Evolutionary conservation across 2,329 filamentous ascomycete genomes (phyloP), one percentile per base, ranked within the genome.

Genomic region (Raffaelea ambrosiae): DNA sequence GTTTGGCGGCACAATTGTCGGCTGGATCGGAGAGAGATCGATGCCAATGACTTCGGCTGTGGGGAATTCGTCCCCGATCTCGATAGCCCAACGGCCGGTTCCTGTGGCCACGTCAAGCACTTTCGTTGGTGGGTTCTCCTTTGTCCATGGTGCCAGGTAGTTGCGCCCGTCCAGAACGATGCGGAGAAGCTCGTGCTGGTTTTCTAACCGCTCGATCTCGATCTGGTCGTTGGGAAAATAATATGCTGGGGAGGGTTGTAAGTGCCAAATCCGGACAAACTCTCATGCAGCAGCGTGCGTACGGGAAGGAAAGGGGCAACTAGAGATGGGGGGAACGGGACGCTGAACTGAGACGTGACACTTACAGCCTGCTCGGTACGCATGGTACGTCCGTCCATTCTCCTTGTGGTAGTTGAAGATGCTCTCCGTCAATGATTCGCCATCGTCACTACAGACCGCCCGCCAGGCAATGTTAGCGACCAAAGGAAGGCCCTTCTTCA

Each of bases 11-110:
- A 88, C 81, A 43, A 76, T 69, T 4, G 66, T 66, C 3, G 82
- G 81, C 57, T 86, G 83, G 22, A 85, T 80, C 2, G 82, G 81
- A 1, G 81, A 84, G 5, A 86, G 68, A 56, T 86, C 83, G 9
- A 77, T 83, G 29, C 80, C 83, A 43, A 74, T 72, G 26, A 86
- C 70, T 51, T 73, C 63, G 11, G 81, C 66, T 4, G 71, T 58
- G 13, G 81, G 81, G 51, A 81, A 84, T 43, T 68, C 58, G 54
- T 81, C 76, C 55, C 78, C 80, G 67, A 87, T 76, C 56, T 84
- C 77, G 49, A 86, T 80, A 13, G 81, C 79, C 83, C 83, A 86
- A 60, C 78, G 78, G 36, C 73, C 73, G 35, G 74, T 75, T 52
- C 76, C 73, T 0, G 73, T 76, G 35, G 71, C 73, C 46, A 66